phyloP scores from a whole-genome alignment of 208 protist genomes.

The Trypanosoma caninum region DNA sequence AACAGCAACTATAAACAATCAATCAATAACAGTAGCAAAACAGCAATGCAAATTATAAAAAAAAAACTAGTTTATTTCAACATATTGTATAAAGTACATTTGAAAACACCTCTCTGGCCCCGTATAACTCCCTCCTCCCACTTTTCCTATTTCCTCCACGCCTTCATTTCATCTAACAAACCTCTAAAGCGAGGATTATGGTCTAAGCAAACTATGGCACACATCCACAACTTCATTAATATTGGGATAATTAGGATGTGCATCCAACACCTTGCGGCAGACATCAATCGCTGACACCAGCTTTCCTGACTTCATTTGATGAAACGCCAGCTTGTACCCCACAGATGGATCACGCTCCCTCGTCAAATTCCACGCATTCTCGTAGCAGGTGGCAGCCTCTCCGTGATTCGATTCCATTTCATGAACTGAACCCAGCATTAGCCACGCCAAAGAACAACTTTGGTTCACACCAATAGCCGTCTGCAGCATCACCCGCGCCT shows the following conservation, averaged over 20 bases:
- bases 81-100: no score
- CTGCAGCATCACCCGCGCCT: conserved; percentile 56
- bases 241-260: conserved; percentile 88
- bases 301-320: conserved; percentile 93
- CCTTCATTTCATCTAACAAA: no score
- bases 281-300: conserved; percentile 94
- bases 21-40: no score
- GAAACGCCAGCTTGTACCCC: conserved; percentile 96
- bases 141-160: conserved; percentile 1
- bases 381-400: conserved; percentile 92
- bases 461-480: conserved; percentile 71
- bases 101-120: no score
- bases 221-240: conserved; percentile 93
- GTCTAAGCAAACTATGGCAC: conserved; percentile 81
- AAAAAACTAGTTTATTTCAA: no score
- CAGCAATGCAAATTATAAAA: no score
- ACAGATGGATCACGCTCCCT: conserved; percentile 81
- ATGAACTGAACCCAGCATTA: conserved; percentile 84
- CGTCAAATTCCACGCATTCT: conserved; percentile 90
- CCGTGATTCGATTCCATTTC: conserved; percentile 83
- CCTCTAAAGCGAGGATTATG: no score
- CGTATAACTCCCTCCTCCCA: neutral
- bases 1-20: no score
- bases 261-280: conserved; percentile 85
- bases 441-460: conserved; percentile 81